Evolutionary conservation across 257 asterid genomes (phyloP).

Genomic region (Eustoma russellianum): DNA sequence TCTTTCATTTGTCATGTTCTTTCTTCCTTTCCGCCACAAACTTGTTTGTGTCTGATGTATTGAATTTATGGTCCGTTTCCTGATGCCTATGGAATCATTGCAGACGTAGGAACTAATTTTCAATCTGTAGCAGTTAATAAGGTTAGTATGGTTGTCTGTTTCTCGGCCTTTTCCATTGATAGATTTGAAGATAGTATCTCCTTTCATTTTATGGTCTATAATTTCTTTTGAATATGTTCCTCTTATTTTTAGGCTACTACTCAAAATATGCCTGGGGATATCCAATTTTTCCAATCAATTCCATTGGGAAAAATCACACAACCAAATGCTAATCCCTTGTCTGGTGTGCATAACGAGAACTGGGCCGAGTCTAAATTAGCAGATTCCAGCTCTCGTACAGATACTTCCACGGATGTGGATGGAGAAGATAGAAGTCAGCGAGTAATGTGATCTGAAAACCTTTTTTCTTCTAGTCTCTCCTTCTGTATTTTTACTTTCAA

Average conservation of each 20-base stretch:
- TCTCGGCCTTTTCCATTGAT: background rate
- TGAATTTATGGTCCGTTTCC: conserved; percentile 27
- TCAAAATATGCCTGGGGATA: conserved; percentile 27
- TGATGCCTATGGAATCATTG: conserved; percentile 35
- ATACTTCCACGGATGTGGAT: conserved; percentile 76
- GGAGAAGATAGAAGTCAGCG: conserved; percentile 56
- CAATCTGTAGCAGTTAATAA: conserved; percentile 42
- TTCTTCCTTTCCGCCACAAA: too few species aligned
- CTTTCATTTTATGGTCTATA: background rate
- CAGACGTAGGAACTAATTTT: conserved; percentile 33
- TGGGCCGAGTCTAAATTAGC: conserved; percentile 96
- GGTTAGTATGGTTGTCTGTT: conserved; percentile 24
- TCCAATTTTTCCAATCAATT: conserved; percentile 34
- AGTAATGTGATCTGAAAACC: conserved; percentile 25
- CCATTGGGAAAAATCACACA: conserved; percentile 37
- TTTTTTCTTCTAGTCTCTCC: background rate
- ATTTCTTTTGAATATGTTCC: background rate
- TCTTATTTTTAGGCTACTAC: conserved; percentile 32
- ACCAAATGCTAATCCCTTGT: conserved; percentile 24
- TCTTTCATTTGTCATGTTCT: too few species aligned
- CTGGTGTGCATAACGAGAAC: conserved; percentile 51
- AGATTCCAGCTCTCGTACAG: conserved; percentile 64
- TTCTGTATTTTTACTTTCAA: background rate
- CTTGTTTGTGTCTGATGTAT: too few species aligned
- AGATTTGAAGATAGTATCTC: background rate